Evolutionary conservation across 2,329 filamentous ascomycete species (phyloP).

Genomic region (Penicillium paneum): DNA sequence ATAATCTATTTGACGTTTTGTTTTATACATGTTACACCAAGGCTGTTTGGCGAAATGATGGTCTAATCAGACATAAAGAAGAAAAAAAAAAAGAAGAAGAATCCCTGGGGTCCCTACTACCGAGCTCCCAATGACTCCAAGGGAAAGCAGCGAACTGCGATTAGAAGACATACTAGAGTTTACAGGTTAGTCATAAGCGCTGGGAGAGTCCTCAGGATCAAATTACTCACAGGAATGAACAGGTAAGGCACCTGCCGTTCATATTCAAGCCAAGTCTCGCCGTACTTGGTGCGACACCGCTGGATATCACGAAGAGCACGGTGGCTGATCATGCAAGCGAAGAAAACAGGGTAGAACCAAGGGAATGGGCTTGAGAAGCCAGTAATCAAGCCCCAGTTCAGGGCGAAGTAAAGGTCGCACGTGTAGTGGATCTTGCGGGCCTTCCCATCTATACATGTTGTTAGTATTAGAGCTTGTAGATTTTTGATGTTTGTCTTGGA

Average conservation of each 20-base stretch:
- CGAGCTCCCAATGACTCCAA: neutral
- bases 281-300: conserved; percentile 73
- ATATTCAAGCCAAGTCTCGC: conserved; percentile 77
- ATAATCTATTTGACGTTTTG: conserved; percentile 7
- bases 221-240: conserved; percentile 66
- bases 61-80: neutral
- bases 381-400: conserved; percentile 76
- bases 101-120: neutral
- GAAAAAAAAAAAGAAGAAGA: conserved; percentile 4
- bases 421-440: conserved; percentile 80
- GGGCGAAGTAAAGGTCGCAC: conserved; percentile 73
- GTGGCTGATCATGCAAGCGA: conserved; percentile 74
- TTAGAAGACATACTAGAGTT: conserved; percentile 35
- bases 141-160: neutral
- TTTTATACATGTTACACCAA: conserved; percentile 7
- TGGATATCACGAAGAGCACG: conserved; percentile 72
- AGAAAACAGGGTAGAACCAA: conserved; percentile 87
- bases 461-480: conserved; percentile 9
- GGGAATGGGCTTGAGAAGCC: conserved; percentile 79
- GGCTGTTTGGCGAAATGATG: neutral
- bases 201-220: too few species aligned
- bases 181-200: neutral
- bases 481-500: conserved; percentile 17
- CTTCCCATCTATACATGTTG: conserved; percentile 55
- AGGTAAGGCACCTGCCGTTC: conserved; percentile 76